Base-by-base conservation (phyloP, 106 monocot genomes). In the Alisma plantagoaquatica region DNA sequence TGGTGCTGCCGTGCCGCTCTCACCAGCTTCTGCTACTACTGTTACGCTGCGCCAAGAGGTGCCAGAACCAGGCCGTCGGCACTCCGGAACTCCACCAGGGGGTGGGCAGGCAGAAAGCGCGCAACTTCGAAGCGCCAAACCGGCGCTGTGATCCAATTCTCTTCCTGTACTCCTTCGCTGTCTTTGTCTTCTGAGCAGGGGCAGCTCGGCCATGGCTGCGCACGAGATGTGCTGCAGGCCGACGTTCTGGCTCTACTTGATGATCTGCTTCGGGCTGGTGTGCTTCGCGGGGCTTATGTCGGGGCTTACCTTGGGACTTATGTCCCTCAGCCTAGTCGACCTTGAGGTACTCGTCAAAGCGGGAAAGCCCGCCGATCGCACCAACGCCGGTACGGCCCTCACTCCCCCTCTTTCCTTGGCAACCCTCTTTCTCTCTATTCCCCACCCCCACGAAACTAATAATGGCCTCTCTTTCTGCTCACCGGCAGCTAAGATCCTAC, bases 311-410 rank as follows among this genome's bases (percentile, higher is more conserved):
- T 82, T 98, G 16, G 96, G 96, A 9, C 89, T 98, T 65, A 98
- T 98, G 89, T 98, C 96, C 9, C 76, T 98, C 53, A 98, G 90
- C 69, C 81, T 90, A 64, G 90, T 98, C 65, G 96, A 98, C 57
- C 84, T 98, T 23, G 96, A 98, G 61, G 96, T 98, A 27, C 85
- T 99, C 63, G 23, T 61, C 59, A 90, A 86, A 56, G 73, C 98
- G 27, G 98, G 98, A 1, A 68, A 61, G 14, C 90, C 98, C 18
- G 23, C 67, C 26, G 98, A 90, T 57, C 64, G 72, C 14, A 15
- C 21, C 51, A 75, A 90, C 63, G 96, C 96, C 27, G 70, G 90
- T 91, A 9, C 24, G 15, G 11, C n/a, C 29, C 22, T 46, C 0
- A n/a, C 33, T 45, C 14, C 57, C 51, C 22, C 4, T 27, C 22